Base-by-base conservation (phyloP, 371 early-diverging fungal genomes). In the Funneliformis caledonium region DNA sequence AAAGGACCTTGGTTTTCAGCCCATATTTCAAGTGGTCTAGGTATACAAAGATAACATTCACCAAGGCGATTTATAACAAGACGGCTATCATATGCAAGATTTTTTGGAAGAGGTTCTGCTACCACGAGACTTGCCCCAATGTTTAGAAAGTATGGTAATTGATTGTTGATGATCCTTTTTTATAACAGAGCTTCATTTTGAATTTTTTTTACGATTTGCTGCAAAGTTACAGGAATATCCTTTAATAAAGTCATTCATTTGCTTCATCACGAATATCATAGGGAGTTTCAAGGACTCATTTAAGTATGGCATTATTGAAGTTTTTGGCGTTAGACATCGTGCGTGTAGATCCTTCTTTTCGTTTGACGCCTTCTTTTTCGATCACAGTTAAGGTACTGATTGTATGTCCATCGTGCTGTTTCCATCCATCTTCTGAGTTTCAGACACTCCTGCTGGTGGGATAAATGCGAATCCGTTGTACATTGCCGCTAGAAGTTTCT, bases 211-310 rank as follows among this genome's bases (percentile, higher is more conserved):
- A 69, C 14, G 8, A 69, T 69, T 69, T 3, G 43, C 22, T 12
- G 22, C 22, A 69, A 69, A 69, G 43, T 69, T 69, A 33, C 4
- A 69, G 33, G 22, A 69, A 69, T 69, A 69, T 69, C 0, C 69
- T 69, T 69, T 16, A 69, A 9, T 6, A 22, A 26, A 26, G 26
- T 73, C 56, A 73, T 52, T 73, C 12, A 73, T 73, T n/a, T 56
- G 48, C 73, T 52, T 73, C 52, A 52, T 73, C 73, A 14, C 56
- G 11, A n/a, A 73, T 52, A 73, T 45, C 4, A 56, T 73, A 73
- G 50, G 52, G 22, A 62, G 4, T 7, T 62, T 22, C 22, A 5
- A 31, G 11, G 11, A 22, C 31, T 62, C n/a, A 62, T 19, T 62
- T 10, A 22, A 31, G 62, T 62, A 1, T 62, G 4, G 11, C 11